Evolutionary conservation across 306 rosid genomes (phyloP), one percentile per base, ranked within the genome.

Genomic region (Cicer bijugum): DNA sequence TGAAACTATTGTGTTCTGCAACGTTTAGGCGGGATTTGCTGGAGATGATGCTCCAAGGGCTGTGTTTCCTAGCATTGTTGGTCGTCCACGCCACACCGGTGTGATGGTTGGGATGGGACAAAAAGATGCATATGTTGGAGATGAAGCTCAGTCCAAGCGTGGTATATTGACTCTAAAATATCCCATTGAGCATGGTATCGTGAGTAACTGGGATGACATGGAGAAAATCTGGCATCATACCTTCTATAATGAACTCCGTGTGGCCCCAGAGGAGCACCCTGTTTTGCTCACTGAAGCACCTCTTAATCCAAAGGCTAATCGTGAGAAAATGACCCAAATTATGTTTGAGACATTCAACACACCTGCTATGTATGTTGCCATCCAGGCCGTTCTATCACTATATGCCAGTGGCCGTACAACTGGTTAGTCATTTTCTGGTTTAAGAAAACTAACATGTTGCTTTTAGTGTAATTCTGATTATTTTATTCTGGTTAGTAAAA

Each of bases 1-100:
- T 48, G 45, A 33, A 74, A 57, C 7, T 51, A 40, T 60, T 72
- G 74, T 37, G 23, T 75, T 28, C 0, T 4, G 35, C 45, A 47
- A 67, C 38, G 8, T 76, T 74, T 82, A 92, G 97, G 97, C 97
- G 84, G 96, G 97, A 73, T 92, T 92, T 76, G 94, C 96, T 55
- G 97, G 97, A 82, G 97, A 92, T 72, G 97, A 92, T 88, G 97
- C 97, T 78, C 97, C 96, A 52, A 87, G 97, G 84, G 97, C 97
- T 33, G 97, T 92, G 72, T 92, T 92, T 61, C 97, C 97, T 16
- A 92, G 97, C 75, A 92, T 92, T 84, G 96, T 92, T 39, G 97
- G 96, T 52, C 93, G 97, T 38, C 97, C 97, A 57, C 90, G 97
- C 60, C 97, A 92, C 84, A 92, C 93, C 0, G 97, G 97, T 48